Percentiles rank a stretch among this genome's conserved stretches.
These are phyloP conservation scores for Emergomyces pasteurianus DNA, from an alignment of 2,329 filamentous ascomycete genomes.

Conservation along the genomic window DNA sequence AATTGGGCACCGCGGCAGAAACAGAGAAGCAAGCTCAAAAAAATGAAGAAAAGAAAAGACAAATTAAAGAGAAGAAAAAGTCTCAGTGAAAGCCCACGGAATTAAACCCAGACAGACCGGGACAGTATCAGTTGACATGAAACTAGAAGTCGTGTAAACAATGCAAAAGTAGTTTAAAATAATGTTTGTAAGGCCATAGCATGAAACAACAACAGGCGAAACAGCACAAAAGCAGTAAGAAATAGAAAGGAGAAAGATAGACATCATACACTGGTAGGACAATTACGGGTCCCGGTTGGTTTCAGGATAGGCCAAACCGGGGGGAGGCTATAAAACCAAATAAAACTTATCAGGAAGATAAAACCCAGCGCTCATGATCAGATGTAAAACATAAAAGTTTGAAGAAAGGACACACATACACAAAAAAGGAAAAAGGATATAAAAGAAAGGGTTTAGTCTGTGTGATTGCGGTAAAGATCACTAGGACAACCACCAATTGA, in stretches of 20 bases:
- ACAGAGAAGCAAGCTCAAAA: neutral
- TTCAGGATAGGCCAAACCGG: neutral
- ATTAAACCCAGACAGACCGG: neutral
- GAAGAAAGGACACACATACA: neutral
- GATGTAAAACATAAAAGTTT: neutral
- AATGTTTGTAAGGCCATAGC: neutral
- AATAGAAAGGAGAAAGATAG: neutral
- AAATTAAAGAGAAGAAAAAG: neutral
- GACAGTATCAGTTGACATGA: too few species aligned
- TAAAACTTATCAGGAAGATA: too few species aligned
- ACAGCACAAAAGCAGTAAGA: neutral
- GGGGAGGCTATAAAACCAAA: neutral
- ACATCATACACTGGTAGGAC: neutral
- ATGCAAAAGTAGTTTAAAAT: neutral
- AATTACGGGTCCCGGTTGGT: neutral
- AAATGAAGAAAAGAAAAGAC: neutral
- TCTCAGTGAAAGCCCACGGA: neutral
- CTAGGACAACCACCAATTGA: too few species aligned
- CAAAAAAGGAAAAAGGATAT: neutral
- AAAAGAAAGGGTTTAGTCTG: too few species aligned
- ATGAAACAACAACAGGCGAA: too few species aligned
- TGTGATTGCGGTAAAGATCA: neutral
- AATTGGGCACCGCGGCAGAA: neutral
- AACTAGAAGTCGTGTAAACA: too few species aligned
- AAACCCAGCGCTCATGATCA: neutral